Conservation (phyloP, 164 flowering plant species). For the Liriodendron chinense region DNA sequence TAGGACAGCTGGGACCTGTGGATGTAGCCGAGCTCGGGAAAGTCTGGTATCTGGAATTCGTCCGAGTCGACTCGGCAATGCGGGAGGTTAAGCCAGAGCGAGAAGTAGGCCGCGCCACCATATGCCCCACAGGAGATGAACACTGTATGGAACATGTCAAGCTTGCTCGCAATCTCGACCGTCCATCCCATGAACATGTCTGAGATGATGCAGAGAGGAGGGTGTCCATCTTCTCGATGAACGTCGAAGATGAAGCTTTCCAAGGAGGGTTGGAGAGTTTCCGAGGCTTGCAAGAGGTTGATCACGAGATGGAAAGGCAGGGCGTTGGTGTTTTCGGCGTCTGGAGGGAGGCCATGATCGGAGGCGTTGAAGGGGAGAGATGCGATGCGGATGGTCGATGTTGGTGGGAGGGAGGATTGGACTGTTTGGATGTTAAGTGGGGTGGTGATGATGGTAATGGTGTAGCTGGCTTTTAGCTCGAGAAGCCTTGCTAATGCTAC, state of each 20-base stretch:
- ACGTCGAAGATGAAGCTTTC: slow-evolving; percentile 5
- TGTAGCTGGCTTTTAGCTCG: background rate
- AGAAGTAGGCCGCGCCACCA: slow-evolving; percentile 17
- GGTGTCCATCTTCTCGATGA: background rate
- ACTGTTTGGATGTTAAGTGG: slow-evolving; percentile 12
- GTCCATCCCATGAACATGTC: slow-evolving; percentile 12
- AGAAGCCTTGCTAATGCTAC: slow-evolving; percentile 13
- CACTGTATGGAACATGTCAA: slow-evolving; percentile 5
- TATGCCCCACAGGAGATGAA: slow-evolving; percentile 19
- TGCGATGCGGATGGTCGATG: slow-evolving; percentile 8
- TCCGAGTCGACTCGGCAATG: slow-evolving; percentile 8
- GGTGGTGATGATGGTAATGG: slow-evolving; percentile 20
- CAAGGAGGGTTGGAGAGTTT: background rate
- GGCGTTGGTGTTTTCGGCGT: slow-evolving; percentile 13
- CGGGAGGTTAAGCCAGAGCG: slow-evolving; percentile 18
- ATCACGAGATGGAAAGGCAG: background rate
- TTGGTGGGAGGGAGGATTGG: slow-evolving; percentile 5
- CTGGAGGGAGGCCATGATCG: slow-evolving; percentile 18
- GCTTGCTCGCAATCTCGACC: slow-evolving; percentile 3
- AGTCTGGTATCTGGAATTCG: slow-evolving; percentile 12
- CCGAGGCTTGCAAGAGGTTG: slow-evolving; percentile 9
- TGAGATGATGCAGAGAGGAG: slow-evolving; percentile 10
- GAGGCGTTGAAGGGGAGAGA: slow-evolving; percentile 16
- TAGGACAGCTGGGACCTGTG: slow-evolving; percentile 10
- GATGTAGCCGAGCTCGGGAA: slow-evolving; percentile 2